Conservation (phyloP, 2,329 filamentous ascomycete genomes). For the Xylariaceae sp. region DNA sequence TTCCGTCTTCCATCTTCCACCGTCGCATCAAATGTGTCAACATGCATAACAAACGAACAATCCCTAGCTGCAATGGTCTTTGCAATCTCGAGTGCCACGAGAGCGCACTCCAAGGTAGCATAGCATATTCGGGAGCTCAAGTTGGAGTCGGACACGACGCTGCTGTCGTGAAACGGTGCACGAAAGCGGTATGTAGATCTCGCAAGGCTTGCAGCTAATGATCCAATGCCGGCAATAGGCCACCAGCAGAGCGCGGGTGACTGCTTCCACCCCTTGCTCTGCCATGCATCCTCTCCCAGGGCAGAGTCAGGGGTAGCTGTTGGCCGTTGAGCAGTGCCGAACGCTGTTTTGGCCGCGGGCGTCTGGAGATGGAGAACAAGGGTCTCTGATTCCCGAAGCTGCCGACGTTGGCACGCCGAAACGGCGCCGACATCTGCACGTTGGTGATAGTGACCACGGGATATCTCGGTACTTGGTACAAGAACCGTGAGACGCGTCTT, state of each 20-base stretch:
- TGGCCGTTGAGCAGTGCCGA: background rate
- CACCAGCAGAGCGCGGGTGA: no score
- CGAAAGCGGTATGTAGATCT: constrained; percentile 6
- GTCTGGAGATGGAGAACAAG: background rate
- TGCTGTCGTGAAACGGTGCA: constrained; percentile 11
- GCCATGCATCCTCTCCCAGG: background rate
- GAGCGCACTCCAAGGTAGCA: constrained; percentile 9
- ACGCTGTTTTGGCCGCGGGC: no score
- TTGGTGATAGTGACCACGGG: background rate
- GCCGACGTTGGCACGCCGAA: constrained; percentile 6
- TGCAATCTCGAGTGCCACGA: constrained; percentile 15
- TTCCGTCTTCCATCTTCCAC: no score
- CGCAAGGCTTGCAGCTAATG: constrained; percentile 19
- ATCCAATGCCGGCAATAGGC: background rate
- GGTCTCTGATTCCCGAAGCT: constrained; percentile 5
- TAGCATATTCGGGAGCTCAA: background rate
- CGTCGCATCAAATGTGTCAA: no score
- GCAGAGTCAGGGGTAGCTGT: background rate
- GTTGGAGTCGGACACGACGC: constrained; percentile 8
- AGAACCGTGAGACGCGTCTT: background rate
- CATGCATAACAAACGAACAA: no score
- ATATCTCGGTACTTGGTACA: no score
- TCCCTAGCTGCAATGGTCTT: constrained; percentile 15
- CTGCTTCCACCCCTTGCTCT: background rate
- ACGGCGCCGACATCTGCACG: constrained; percentile 8